Evolutionary conservation across 2,329 filamentous ascomycete species (phyloP), one percentile per base, ranked within the genome.

Genomic region (Phyllachora maydis): DNA sequence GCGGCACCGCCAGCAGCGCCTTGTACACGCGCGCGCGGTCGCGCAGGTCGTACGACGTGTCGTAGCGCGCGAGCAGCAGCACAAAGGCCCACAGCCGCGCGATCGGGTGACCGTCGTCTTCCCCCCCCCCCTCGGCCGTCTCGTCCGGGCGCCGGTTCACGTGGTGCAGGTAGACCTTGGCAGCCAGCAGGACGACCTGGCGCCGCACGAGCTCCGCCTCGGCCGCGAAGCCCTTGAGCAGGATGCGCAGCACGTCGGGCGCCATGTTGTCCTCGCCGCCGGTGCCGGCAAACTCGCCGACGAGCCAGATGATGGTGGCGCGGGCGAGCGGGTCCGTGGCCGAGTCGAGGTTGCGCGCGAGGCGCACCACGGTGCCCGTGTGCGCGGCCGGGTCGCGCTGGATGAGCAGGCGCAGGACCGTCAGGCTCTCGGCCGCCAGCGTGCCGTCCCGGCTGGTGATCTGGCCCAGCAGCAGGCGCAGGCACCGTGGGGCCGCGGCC

Each of bases 251-350:
- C 5, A 95, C 82, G 39, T 98, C 88, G 0, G 85, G 72, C 0
- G 88, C 88, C 30, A 98, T 85, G 37, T 90, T 91, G 41, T 88
- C 72, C 29, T 83, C 72, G 7, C 72, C 65, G 26, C 81, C 68
- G 3, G 75, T 47, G 0, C 81, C 79, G 0, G 85, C 69, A 37
- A 90, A 95, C 46, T 98, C 88, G 21, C 88, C 88, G 0, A 95
- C 83, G 1, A 98, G 65, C 88, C 88, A 98, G 35, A 98, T 76
- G 32, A 98, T 93, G 23, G 79, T 92, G 3, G 88, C 88, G 33
- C 88, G 65, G 4, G 88, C 88, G 30, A 82, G 74, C 2, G 88
- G 71, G 30, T 88, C 83, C 0, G 76, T 79, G 2, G 82, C 78
- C 4, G 74, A 76, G 39, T 93, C 88, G 3, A 98, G 64, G 30